These are phyloP conservation scores for Silene vulgaris DNA, from an alignment of 179 eudicot genomes.

Conservation along the genomic window DNA sequence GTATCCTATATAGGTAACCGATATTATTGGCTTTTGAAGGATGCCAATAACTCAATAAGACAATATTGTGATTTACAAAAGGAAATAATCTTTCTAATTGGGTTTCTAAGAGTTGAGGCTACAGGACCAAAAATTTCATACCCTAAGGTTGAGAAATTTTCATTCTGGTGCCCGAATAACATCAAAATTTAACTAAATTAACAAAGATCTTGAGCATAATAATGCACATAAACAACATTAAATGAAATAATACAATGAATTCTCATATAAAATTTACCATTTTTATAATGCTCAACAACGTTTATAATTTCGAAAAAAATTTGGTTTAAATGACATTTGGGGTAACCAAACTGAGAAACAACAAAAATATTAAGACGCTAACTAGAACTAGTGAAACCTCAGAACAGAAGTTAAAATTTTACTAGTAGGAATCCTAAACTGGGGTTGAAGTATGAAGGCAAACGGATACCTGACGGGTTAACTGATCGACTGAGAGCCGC, in stretches of 20 bases:
- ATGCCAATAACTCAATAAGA: no score
- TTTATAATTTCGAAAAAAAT: no score
- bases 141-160: no score
- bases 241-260: background rate
- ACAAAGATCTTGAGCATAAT: background rate
- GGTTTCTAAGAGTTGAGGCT: no score
- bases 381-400: background rate
- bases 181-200: background rate
- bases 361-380: background rate
- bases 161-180: background rate
- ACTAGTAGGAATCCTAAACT: background rate
- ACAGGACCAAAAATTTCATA: no score
- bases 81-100: background rate
- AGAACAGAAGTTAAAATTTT: background rate
- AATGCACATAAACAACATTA: background rate
- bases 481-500: slow-evolving; percentile 62
- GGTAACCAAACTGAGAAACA: background rate
- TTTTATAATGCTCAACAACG: background rate
- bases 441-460: background rate
- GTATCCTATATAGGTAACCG: no score
- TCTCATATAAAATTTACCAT: background rate
- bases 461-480: slow-evolving; percentile 38
- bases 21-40: no score
- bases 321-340: background rate
- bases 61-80: background rate